These are phyloP conservation scores for Kodamaea fungicola DNA, from an alignment of 1,139 yeast species.

Conservation along the genomic window DNA sequence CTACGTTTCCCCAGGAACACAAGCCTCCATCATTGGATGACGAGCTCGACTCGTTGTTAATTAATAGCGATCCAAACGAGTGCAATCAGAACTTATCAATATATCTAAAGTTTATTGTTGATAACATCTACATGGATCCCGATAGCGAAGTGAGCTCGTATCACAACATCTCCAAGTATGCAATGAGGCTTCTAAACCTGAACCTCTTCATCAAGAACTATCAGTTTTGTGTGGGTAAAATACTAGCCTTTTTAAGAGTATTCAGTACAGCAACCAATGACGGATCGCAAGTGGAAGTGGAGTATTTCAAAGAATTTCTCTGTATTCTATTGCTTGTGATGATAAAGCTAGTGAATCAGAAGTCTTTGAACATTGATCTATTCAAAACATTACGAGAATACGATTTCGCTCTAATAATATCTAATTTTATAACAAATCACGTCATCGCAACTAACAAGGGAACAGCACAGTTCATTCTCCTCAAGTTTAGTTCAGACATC, in stretches of 20 bases:
- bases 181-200: conserved; percentile 36
- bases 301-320: conserved; percentile 33
- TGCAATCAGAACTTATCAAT: conserved; percentile 39
- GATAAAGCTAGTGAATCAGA: conserved; percentile 30
- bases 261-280: conserved; percentile 22
- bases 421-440: conserved; percentile 31
- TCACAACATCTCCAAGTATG: conserved; percentile 32
- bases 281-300: conserved; percentile 18
- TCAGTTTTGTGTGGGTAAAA: conserved; percentile 38
- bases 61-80: conserved; percentile 40
- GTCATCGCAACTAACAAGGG: conserved; percentile 18
- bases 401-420: conserved; percentile 45
- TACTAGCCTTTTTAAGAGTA: conserved; percentile 32
- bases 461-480: conserved; percentile 29
- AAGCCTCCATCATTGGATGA: conserved; percentile 3
- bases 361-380: conserved; percentile 16
- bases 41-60: conserved; percentile 12
- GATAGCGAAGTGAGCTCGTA: conserved; percentile 18
- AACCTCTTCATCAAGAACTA: conserved; percentile 39
- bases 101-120: conserved; percentile 34
- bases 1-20: background rate
- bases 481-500: conserved; percentile 42
- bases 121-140: conserved; percentile 19
- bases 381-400: conserved; percentile 35
- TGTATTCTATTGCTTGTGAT: conserved; percentile 34